Evolutionary conservation across 345 rosid genomes (phyloP), one percentile per base, ranked within the genome.

Genomic region (Syzygium aromaticum): DNA sequence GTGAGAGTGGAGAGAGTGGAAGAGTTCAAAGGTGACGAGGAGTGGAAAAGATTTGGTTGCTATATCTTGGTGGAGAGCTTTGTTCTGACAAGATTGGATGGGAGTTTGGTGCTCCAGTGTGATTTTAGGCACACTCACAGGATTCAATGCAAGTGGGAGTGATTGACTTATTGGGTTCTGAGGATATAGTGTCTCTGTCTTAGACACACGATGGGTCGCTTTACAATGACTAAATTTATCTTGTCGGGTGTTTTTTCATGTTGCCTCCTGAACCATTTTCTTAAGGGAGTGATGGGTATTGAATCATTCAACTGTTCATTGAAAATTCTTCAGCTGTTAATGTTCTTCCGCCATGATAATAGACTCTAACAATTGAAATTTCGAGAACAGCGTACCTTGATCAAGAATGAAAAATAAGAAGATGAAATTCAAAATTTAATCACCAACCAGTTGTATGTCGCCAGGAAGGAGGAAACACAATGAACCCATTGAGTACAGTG

Each of bases 1-100:
- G 94, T 87, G 89, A 91, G 90, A 87, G 92, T 94, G 23, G 93
- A 93, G 87, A 92, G 91, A 89, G 91, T 82, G 51, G 95, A 92
- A 86, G 88, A 87, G 89, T 43, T 87, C 77, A 77, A 56, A 49
- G 86, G 90, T 88, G 92, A 85, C 51, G 51, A 15, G 67, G 87
- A 77, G 51, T 89, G 94, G 94, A 89, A 88, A 86, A 92, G 88
- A 43, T 90, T 90, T 82, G 77, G 86, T 27, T 91, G 92, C 56
- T 90, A 88, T 88, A 86, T 88, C 57, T 86, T 93, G 90, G 95
- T 92, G 38, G 95, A 94, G 91, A 91, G 94, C 52, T 94, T 94
- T 90, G 88, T 86, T 12, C 38, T 93, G 83, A 94, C 88, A 82
- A 93, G 94, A 89, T 84, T 93, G 94, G 92, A 93, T 87, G 93